Evolutionary conservation across 2,329 filamentous ascomycete species (phyloP), one percentile per base, ranked within the genome.

Genomic region (Calonectria naviculata): DNA sequence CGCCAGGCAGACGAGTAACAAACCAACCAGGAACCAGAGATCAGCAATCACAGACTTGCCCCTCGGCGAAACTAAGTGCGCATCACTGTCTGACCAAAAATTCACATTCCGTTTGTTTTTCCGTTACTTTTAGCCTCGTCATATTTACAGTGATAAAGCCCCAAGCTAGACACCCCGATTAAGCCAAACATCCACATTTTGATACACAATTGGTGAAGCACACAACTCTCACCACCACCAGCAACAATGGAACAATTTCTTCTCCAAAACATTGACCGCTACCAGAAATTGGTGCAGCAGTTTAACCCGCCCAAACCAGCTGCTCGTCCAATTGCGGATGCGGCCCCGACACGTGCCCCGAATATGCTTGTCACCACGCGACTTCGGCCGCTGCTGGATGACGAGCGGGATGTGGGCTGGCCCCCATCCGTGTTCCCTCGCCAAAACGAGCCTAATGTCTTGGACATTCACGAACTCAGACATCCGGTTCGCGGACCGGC

Each of bases 391-490:
- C 76, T 84, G 62, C 72, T 83, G 0, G 76, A 80, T 0, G 81
- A 85, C 0, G 84, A 85, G 52, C 47, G 70, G 17, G 65, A 74
- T 5, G 74, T 77, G 0, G 81, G 79, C 8, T 80, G 83, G 24
- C 78, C 80, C 0, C 61, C 64, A 15, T 77, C 76, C 1, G 73
- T 83, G 2, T 80, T 80, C 42, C 73, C 74, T 8, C 80, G 82
- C 0, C 4, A 28, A 1, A 54, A 31, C 4, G 41, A 75, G 10
- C 63, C 71, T 2, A 78, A 78, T 12, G 75, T 78, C 0, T 67
- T 84, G 4, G 83, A 85, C 64, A 64, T 84, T 6, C 84, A 85
- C 54, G 83, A 85, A 71, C 73, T 85, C 9, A 80, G 81, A 21
- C 77, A 78, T 29, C 78, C 80, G 7, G 76, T 81, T 38, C 9